Evolutionary conservation across 1,284 basidiomycete genomes (phyloP).

Genomic region (Agaricales sp.): DNA sequence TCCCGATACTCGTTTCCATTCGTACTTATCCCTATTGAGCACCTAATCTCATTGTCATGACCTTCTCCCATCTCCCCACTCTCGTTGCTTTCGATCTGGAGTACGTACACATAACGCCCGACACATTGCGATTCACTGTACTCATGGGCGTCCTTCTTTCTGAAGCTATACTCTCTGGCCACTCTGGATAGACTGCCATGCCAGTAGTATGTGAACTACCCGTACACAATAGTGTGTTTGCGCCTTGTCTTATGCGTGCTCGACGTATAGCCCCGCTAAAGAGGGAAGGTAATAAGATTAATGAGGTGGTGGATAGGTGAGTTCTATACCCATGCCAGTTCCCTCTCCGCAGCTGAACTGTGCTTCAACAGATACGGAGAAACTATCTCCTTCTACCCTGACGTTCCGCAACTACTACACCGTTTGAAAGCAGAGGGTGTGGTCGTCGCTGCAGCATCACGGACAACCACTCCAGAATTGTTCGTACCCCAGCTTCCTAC

Average conservation of each 20-base stretch:
- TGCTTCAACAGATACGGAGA: constrained; percentile 34
- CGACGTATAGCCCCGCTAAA: constrained; percentile 48
- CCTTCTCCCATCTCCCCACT: constrained; percentile 33
- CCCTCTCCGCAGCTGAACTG: constrained; percentile 8
- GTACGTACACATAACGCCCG: constrained; percentile 30
- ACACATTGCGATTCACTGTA: background rate
- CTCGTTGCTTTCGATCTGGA: constrained; percentile 80
- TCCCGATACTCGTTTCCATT: no score
- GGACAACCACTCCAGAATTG: constrained; percentile 64
- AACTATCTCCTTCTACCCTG: constrained; percentile 58
- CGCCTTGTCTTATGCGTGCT: constrained; percentile 7
- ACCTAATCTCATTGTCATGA: background rate
- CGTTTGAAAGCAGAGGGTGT: constrained; percentile 44
- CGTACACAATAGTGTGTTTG: background rate
- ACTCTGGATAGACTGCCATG: constrained; percentile 75
- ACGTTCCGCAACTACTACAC: constrained; percentile 71
- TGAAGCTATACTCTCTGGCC: constrained; percentile 76
- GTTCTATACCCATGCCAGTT: constrained; percentile 2
- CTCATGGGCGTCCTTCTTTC: constrained; percentile 8
- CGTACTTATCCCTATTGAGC: no score
- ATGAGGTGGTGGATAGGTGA: constrained; percentile 54
- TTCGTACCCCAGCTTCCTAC: constrained; percentile 26
- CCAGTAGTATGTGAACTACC: constrained; percentile 27
- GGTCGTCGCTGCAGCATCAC: constrained; percentile 65
- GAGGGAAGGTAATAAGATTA: constrained; percentile 42